Evolutionary conservation across 805 yeast species (phyloP), one percentile per base, ranked within the genome.

Genomic region (Saccharomycopsis malanga): DNA sequence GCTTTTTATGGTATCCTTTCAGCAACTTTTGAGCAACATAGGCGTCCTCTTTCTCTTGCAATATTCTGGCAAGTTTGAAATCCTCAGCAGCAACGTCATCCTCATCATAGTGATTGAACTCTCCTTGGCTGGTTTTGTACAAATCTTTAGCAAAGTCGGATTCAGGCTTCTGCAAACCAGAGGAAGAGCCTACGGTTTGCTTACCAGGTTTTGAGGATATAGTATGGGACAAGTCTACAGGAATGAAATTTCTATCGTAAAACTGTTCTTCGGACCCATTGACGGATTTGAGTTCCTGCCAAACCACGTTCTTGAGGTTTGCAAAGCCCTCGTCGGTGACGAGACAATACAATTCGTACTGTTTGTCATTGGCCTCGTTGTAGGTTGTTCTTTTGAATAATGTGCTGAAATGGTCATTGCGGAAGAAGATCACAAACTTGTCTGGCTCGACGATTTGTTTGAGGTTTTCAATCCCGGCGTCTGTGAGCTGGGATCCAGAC

Each of bases 371-470:
- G 22, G 23, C 23, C 14, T 36, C 45, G 4, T 61, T 49, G 37
- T 53, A 57, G 18, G 43, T 46, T 2, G 54, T 53, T 34, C 58
- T 61, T 42, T 60, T 61, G 55, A 70, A 74, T 9, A 89, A 60
- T 0, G 96, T 87, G 53, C 75, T 75, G 63, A 86, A 91, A 61
- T 88, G 96, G 61, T 93, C 89, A 63, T 93, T 91, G 58, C 97
- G 73, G 67, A 89, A 93, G 52, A 91, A 74, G 0, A 91, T 78
- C 1, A 81, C 76, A 46, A 81, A 70, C 4, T 80, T 73, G 36
- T 79, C 79, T 14, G 72, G 70, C 1, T 62, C 58, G 23, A 86
- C 59, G 3, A 69, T 57, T 4, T 64, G 60, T 50, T 67, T 66
- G 52, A 85, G 60, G 44, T 66, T 65, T 1, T 59, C 48, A 12